These are phyloP conservation scores for Medicago ruthenica DNA, from an alignment of 306 rosid species.

Conservation along the genomic window DNA sequence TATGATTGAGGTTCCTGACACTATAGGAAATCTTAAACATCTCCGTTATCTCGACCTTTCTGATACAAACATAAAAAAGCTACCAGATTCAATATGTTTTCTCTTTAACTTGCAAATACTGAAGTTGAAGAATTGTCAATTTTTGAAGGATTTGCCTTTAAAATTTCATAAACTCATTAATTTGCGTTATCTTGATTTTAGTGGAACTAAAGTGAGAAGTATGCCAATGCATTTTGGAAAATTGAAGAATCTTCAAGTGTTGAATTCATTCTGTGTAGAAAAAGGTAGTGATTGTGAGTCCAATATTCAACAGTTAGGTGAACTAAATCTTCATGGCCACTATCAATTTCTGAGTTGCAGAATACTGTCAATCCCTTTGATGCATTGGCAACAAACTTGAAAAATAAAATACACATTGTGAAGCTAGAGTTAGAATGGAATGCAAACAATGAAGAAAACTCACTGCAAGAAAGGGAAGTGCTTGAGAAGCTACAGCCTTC, in stretches of 20 bases:
- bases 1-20: neutral
- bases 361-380: constrained; percentile 10
- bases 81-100: constrained; percentile 22
- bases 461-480: constrained; percentile 2
- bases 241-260: constrained; percentile 23
- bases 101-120: constrained; percentile 24
- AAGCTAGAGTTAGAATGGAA: constrained; percentile 23
- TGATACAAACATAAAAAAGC: neutral
- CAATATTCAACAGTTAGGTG: constrained; percentile 13
- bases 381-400: constrained; percentile 1
- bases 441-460: neutral
- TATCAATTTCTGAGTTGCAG: constrained; percentile 15
- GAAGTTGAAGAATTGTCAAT: neutral
- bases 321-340: constrained; percentile 17
- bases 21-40: constrained; percentile 15
- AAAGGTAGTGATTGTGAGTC: neutral
- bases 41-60: constrained; percentile 31
- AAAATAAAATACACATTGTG: neutral
- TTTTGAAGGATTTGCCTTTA: constrained; percentile 9
- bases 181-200: constrained; percentile 6
- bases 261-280: constrained; percentile 10
- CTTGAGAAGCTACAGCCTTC: constrained; percentile 41
- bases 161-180: constrained; percentile 14
- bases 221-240: constrained; percentile 11
- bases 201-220: neutral